phyloP scores from a whole-genome alignment of 306 rosid genomes.

The Trifolium dubium region DNA sequence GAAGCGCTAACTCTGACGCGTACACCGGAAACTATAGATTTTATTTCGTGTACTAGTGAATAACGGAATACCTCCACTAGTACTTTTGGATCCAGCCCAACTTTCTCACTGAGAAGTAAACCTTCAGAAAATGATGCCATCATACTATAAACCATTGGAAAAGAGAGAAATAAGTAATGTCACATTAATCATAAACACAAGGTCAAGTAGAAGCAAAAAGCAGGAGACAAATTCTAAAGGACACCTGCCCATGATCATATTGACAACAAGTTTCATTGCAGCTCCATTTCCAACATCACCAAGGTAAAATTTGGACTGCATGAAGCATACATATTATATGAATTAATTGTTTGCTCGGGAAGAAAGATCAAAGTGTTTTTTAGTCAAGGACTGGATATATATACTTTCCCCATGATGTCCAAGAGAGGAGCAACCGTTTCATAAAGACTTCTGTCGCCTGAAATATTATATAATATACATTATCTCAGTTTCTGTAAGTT shows the following conservation, averaged over 20 bases:
- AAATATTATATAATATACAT: slow-evolving; percentile 51
- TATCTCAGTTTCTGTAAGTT: slow-evolving; percentile 46
- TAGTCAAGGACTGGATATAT: slow-evolving; percentile 35
- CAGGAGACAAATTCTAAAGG: slow-evolving; percentile 24
- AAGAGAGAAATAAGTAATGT: slow-evolving; percentile 27
- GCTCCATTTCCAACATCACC: slow-evolving; percentile 98
- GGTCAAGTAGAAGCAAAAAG: slow-evolving; percentile 34
- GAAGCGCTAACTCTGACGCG: neutral
- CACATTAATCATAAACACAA: slow-evolving; percentile 34
- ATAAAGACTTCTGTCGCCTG: slow-evolving; percentile 87
- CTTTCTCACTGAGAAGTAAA: slow-evolving; percentile 85
- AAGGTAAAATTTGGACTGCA: slow-evolving; percentile 88
- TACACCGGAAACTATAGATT: neutral
- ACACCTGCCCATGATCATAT: slow-evolving; percentile 99
- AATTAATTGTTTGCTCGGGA: slow-evolving; percentile 9
- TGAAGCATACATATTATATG: slow-evolving; percentile 9
- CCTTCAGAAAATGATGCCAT: slow-evolving; percentile 99
- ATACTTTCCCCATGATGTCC: slow-evolving; percentile 98
- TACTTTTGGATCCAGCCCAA: slow-evolving; percentile 81
- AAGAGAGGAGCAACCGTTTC: slow-evolving; percentile 66
- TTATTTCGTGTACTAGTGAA: slow-evolving; percentile 25
- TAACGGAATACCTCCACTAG: slow-evolving; percentile 86
- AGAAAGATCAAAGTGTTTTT: neutral
- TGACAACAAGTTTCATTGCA: slow-evolving; percentile 95
- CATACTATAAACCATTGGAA: slow-evolving; percentile 64